These are phyloP conservation scores for Marchantia polymorpha DNA, from an alignment of 225 moss, liverwort and hornwort genomes.

Conservation along the genomic window DNA sequence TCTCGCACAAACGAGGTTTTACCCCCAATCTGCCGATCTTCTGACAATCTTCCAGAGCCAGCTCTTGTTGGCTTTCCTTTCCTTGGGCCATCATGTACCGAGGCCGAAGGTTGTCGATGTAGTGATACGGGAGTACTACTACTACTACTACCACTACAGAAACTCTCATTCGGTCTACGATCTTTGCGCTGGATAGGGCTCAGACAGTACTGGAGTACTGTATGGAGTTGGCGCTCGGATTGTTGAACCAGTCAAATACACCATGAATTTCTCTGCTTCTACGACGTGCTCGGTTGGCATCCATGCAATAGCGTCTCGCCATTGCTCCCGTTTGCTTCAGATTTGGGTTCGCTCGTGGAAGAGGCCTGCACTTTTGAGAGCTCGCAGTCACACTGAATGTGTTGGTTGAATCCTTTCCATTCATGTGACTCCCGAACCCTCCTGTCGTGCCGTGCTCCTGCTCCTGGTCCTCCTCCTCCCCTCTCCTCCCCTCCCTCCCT, in stretches of 20 bases:
- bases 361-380: background rate
- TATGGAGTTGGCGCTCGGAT: background rate
- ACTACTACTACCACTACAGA: background rate
- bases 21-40: no score
- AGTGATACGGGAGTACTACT: background rate
- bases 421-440: no score
- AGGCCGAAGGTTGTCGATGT: background rate
- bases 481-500: background rate
- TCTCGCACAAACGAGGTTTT: no score
- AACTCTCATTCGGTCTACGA: background rate
- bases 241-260: constrained; percentile 2
- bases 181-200: background rate
- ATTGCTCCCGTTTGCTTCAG: background rate
- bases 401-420: background rate
- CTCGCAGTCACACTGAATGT: background rate
- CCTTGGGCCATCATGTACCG: background rate
- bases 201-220: background rate
- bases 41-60: no score
- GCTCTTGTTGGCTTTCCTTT: no score
- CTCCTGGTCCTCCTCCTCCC: no score
- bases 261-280: background rate
- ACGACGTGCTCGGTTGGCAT: background rate
- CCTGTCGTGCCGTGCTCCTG: no score
- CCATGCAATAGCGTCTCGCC: background rate
- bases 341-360: no score